These are phyloP conservation scores for Populus trichocarpa DNA, from an alignment of 441 rosid genomes.

Conservation along the genomic window DNA sequence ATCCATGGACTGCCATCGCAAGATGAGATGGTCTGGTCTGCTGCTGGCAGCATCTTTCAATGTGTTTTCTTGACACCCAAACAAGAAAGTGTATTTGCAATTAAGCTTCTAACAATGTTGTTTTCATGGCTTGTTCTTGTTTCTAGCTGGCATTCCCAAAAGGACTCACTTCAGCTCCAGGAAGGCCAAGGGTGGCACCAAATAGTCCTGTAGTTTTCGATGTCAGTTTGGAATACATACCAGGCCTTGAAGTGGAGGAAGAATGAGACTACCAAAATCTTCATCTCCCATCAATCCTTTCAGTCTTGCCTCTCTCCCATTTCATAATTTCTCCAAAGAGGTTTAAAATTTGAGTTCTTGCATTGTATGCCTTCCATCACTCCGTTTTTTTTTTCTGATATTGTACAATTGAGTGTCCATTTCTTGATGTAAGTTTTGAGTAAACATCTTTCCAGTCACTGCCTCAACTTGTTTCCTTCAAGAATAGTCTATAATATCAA, in stretches of 20 bases:
- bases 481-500: background rate
- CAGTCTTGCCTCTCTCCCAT: background rate
- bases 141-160: conserved; percentile 85
- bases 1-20: no score
- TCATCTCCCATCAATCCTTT: background rate
- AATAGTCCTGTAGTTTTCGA: conserved; percentile 57
- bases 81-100: background rate
- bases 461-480: background rate
- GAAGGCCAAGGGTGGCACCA: conserved; percentile 95
- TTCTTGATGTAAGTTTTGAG: background rate
- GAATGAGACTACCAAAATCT: conserved; percentile 21
- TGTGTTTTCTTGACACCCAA: background rate
- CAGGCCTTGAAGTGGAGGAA: conserved; percentile 53
- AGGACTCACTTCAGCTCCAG: conserved; percentile 85
- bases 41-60: background rate
- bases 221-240: no score
- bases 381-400: background rate
- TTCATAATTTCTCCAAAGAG: background rate
- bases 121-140: conserved; percentile 13
- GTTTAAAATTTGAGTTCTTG: background rate
- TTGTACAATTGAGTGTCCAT: background rate
- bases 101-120: conserved; percentile 3
- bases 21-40: no score
- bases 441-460: background rate
- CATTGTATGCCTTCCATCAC: background rate